phyloP scores from a whole-genome alignment of 441 rosid species.

The Manihot esculenta region DNA sequence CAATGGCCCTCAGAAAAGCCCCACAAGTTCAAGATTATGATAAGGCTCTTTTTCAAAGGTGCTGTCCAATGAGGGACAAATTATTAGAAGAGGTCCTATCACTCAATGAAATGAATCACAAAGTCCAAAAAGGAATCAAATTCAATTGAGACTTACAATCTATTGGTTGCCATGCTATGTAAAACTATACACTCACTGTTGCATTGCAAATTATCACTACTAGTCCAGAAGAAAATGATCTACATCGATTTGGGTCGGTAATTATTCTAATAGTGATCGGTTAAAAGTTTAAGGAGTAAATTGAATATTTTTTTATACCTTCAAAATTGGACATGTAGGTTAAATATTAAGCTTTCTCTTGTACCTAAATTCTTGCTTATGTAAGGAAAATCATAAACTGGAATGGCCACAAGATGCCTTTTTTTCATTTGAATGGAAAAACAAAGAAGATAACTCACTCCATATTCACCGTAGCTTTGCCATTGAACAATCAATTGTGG shows the following conservation, averaged over 20 bases:
- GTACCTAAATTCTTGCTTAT: neutral
- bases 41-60: slow-evolving; percentile 3
- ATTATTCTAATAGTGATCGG: too few species aligned
- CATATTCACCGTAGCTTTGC: too few species aligned
- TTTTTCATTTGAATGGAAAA: too few species aligned
- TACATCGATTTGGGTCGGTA: too few species aligned
- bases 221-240: too few species aligned
- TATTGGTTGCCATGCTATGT: neutral
- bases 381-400: neutral
- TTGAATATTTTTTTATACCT: too few species aligned
- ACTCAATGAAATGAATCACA: neutral
- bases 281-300: too few species aligned
- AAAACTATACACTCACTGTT: neutral
- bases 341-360: neutral
- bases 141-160: neutral
- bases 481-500: neutral
- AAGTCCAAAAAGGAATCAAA: slow-evolving; percentile 6
- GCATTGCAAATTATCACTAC: too few species aligned
- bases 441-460: neutral
- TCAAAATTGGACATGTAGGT: neutral
- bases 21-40: slow-evolving; percentile 19
- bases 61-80: slow-evolving; percentile 9
- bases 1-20: neutral
- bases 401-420: slow-evolving; percentile 1
- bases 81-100: neutral